Evolutionary conservation across 352 stramenopile genomes (phyloP).

Genomic region (Nothophytophthora sp.): DNA sequence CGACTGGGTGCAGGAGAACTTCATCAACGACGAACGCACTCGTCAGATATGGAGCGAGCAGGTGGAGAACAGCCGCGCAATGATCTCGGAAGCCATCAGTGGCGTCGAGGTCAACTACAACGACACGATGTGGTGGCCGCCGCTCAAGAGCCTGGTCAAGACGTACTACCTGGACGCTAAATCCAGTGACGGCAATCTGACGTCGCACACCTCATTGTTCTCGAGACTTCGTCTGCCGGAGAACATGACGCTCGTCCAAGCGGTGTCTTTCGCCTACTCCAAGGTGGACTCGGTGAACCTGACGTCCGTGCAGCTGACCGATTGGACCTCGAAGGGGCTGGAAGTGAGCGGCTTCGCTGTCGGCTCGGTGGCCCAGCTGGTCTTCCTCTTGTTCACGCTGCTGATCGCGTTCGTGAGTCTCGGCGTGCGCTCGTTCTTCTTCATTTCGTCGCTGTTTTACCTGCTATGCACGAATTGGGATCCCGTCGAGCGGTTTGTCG

Average conservation of each 20-base stretch:
- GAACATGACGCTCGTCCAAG: constrained; percentile 85
- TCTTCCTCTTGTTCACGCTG: constrained; percentile 76
- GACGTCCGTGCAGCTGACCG: constrained; percentile 81
- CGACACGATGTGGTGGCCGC: constrained; percentile 89
- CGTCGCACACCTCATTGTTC: constrained; percentile 46
- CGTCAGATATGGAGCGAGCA: constrained; percentile 84
- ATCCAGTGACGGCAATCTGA: constrained; percentile 53
- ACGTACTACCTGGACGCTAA: constrained; percentile 86
- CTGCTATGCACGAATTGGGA: constrained; percentile 87
- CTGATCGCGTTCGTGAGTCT: constrained; percentile 87
- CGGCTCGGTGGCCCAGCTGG: constrained; percentile 77
- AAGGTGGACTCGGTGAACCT: constrained; percentile 89
- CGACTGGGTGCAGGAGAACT: constrained; percentile 84
- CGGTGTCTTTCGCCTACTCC: constrained; percentile 70
- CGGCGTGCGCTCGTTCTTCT: constrained; percentile 86
- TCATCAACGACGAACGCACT: constrained; percentile 87
- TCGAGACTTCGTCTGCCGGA: constrained; percentile 58
- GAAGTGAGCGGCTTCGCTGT: constrained; percentile 85
- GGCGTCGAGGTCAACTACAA: constrained; percentile 89
- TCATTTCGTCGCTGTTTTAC: constrained; percentile 88
- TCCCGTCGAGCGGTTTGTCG: constrained; percentile 81
- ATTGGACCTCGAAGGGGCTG: constrained; percentile 85
- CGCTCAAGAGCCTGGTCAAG: constrained; percentile 79
- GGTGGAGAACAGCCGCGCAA: constrained; percentile 76
- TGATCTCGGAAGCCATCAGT: constrained; percentile 78